These are phyloP conservation scores for Sarocladiaceae sp. DNA, from an alignment of 2,329 filamentous ascomycete genomes.

Conservation along the genomic window DNA sequence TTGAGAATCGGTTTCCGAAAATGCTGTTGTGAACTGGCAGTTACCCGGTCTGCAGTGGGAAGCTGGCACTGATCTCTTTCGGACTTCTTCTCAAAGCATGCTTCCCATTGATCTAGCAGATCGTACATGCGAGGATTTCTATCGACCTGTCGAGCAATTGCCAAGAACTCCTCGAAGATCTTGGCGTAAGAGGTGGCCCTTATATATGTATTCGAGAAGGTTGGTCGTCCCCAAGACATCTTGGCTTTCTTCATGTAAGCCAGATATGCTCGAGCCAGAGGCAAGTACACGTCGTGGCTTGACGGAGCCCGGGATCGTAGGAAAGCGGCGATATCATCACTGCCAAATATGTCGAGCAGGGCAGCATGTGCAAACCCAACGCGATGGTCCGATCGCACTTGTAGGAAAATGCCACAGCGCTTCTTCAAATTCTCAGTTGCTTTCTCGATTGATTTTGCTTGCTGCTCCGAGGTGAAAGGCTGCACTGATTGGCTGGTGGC, in stretches of 20 bases:
- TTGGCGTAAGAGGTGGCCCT: background rate
- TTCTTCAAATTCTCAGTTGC: background rate
- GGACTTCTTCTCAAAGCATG: background rate
- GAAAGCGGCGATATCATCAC: background rate
- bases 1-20: background rate
- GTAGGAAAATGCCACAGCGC: background rate
- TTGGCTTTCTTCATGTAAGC: constrained; percentile 6
- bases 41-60: background rate
- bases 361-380: background rate
- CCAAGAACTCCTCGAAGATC: background rate
- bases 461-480: background rate
- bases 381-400: background rate
- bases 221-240: constrained; percentile 3
- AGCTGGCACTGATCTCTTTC: background rate
- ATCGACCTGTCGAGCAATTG: background rate
- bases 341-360: background rate
- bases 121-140: background rate
- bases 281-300: background rate
- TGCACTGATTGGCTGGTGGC: no score
- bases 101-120: background rate
- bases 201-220: background rate
- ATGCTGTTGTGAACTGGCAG: background rate
- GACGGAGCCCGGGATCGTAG: background rate
- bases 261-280: background rate
- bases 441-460: no score